Percentiles rank a stretch among this genome's conserved stretches.
These are phyloP conservation scores for Penicillium olsonii DNA, from an alignment of 2,329 filamentous ascomycete species.

Conservation along the genomic window DNA sequence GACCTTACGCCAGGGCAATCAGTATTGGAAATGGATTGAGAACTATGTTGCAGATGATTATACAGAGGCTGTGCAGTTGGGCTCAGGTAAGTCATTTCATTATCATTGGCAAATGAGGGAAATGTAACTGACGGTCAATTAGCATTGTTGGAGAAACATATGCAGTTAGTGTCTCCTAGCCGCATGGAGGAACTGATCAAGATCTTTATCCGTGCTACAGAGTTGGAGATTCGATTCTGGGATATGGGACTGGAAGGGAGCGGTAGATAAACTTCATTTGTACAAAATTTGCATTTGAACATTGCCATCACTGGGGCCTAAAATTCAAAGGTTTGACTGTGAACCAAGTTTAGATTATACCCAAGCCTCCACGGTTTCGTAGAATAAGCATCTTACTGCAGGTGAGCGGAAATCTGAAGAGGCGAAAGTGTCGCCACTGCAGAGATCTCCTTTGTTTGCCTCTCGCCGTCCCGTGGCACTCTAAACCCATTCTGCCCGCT, in stretches of 20 bases:
- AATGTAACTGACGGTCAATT: constrained; percentile 10
- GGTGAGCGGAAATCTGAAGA: too few species aligned
- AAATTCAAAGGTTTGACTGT: too few species aligned
- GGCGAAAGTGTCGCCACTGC: background rate
- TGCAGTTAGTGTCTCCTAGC: constrained; percentile 69
- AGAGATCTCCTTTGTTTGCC: constrained; percentile 7
- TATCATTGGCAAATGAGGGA: background rate
- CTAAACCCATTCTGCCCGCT: background rate
- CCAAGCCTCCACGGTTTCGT: too few species aligned
- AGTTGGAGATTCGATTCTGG: constrained; percentile 77
- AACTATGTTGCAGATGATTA: constrained; percentile 87
- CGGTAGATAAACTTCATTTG: background rate
- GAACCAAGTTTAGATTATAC: too few species aligned
- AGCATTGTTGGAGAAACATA: constrained; percentile 76
- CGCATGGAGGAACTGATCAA: constrained; percentile 79
- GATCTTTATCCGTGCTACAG: constrained; percentile 84
- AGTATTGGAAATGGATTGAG: constrained; percentile 88
- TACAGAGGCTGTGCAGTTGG: constrained; percentile 67
- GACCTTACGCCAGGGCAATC: constrained; percentile 65
- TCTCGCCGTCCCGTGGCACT: background rate
- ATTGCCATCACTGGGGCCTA: too few species aligned
- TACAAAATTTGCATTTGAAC: too few species aligned
- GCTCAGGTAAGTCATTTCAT: constrained; percentile 58
- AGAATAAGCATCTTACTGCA: too few species aligned
- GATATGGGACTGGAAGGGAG: constrained; percentile 59